Evolutionary conservation across 2,329 filamentous ascomycete species (phyloP).

Genomic region (Hymenoscyphus scutula): DNA sequence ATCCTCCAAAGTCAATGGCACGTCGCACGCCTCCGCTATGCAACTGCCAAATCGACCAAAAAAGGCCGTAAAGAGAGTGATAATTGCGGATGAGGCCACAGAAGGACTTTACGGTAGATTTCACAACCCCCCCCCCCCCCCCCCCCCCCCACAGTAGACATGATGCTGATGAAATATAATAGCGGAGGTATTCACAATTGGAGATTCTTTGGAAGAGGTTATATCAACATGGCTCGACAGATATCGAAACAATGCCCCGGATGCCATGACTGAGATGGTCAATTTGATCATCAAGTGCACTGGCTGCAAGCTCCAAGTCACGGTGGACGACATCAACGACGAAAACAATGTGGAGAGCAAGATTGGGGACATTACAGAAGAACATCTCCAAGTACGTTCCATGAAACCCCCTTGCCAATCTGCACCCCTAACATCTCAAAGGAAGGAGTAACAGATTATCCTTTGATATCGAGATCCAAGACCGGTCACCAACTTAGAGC

Average conservation of each 20-base stretch:
- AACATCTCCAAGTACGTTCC: constrained; percentile 70
- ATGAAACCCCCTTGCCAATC: background rate
- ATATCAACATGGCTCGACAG: constrained; percentile 59
- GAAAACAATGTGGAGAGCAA: constrained; percentile 80
- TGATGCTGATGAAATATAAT: constrained; percentile 26
- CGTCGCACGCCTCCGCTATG: constrained; percentile 53
- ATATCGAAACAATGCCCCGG: constrained; percentile 53
- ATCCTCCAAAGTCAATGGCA: constrained; percentile 63
- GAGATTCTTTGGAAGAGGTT: constrained; percentile 54
- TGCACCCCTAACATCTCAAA: constrained; percentile 33
- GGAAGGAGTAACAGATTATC: constrained; percentile 85
- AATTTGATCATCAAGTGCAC: constrained; percentile 69
- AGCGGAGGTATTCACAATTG: constrained; percentile 65
- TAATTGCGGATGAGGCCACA: constrained; percentile 41
- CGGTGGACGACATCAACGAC: constrained; percentile 81
- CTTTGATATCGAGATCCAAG: constrained; percentile 79
- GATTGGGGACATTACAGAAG: constrained; percentile 80
- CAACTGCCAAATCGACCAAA: constrained; percentile 34
- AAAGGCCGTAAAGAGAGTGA: constrained; percentile 41
- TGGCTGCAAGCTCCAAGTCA: constrained; percentile 77
- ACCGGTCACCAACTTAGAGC: constrained; percentile 75
- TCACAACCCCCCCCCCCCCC: too few species aligned
- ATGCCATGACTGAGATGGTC: constrained; percentile 59
- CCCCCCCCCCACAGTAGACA: background rate
- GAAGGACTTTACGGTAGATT: constrained; percentile 33